A percentile compares a stretch with the other conserved stretches of the same genome.
These are phyloP conservation scores for Botrytis paeoniae DNA, from an alignment of 2,329 filamentous ascomycete species.

Conservation along the genomic window DNA sequence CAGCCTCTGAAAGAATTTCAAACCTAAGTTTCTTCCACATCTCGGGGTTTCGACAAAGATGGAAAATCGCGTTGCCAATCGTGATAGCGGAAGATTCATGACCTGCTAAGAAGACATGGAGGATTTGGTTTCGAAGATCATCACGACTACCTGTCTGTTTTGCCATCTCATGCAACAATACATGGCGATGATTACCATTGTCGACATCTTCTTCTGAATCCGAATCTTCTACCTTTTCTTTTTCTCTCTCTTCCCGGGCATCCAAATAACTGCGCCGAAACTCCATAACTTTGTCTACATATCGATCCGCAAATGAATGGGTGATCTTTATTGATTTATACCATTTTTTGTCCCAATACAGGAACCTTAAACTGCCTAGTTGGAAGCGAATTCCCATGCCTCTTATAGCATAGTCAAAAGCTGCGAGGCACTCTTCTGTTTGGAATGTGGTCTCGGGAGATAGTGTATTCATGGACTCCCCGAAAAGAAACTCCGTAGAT, in stretches of 20 bases:
- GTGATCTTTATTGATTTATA: neutral
- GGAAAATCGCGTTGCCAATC: neutral
- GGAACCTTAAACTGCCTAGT: neutral
- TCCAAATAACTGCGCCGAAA: neutral
- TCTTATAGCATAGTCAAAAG: neutral
- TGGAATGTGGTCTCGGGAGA: neutral
- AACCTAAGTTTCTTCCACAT: neutral
- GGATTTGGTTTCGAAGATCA: neutral
- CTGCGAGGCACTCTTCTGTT: neutral
- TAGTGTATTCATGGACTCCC: neutral
- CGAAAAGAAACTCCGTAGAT: neutral
- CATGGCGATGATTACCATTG: neutral
- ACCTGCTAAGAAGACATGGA: conserved; percentile 1
- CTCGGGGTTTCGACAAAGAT: neutral
- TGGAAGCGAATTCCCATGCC: neutral
- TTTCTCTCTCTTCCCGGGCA: too few relatives aligned
- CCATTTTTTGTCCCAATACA: neutral
- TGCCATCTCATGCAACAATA: neutral
- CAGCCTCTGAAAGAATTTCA: neutral
- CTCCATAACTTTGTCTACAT: neutral
- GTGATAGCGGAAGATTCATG: neutral
- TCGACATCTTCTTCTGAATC: neutral
- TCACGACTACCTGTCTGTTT: neutral
- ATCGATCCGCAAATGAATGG: neutral
- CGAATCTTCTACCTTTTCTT: neutral